Percentiles rank a stretch among this genome's conserved stretches.
Evolutionary conservation across 106 monocot species (phyloP).

Genomic region (Triglochin maritima): DNA sequence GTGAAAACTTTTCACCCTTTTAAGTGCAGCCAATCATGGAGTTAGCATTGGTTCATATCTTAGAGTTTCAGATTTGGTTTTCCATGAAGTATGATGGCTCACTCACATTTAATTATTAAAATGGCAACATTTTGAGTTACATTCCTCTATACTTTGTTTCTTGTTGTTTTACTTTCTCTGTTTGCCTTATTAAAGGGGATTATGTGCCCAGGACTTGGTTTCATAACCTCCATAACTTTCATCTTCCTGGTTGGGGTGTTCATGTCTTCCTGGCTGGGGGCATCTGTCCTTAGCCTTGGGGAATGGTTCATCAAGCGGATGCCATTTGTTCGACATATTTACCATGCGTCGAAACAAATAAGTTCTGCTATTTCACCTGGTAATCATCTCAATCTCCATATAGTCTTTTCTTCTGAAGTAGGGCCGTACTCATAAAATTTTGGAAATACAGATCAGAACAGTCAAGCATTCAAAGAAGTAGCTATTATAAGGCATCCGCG

Average conservation of each 20-base stretch:
- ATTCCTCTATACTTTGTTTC: no score
- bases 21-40: no score
- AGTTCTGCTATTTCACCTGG: slow-evolving; percentile 92
- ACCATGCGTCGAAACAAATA: slow-evolving; percentile 90
- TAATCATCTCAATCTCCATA: slow-evolving; percentile 11
- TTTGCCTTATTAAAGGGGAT: no score
- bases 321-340: slow-evolving; percentile 91
- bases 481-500: slow-evolving; percentile 86
- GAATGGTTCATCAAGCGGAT: slow-evolving; percentile 96
- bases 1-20: no score
- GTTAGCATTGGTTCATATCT: no score
- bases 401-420: background rate
- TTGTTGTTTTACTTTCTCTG: background rate
- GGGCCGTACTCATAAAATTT: slow-evolving; percentile 5
- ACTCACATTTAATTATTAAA: no score
- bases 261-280: slow-evolving; percentile 94
- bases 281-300: slow-evolving; percentile 78
- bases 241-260: slow-evolving; percentile 88
- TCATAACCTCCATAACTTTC: slow-evolving; percentile 77
- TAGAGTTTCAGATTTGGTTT: no score
- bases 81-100: no score
- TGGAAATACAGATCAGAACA: slow-evolving; percentile 57
- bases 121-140: no score
- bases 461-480: slow-evolving; percentile 90
- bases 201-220: slow-evolving; percentile 55